These are phyloP conservation scores for Colletotrichum lentis DNA, from an alignment of 2,329 filamentous ascomycete genomes.

Conservation along the genomic window DNA sequence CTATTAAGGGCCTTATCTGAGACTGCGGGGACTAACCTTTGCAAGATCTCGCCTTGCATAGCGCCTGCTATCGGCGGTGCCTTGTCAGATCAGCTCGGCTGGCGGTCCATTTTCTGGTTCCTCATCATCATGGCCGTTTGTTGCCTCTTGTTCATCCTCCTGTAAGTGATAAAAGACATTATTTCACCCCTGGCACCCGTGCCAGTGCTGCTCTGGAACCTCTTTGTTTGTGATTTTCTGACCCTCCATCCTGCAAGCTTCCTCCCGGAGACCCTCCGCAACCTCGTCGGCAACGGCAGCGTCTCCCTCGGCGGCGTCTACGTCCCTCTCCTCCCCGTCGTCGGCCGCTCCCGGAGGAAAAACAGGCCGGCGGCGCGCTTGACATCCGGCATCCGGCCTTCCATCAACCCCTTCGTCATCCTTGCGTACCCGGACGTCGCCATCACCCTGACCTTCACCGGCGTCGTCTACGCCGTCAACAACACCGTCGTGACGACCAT, in stretches of 20 bases:
- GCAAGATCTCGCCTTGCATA: conserved; percentile 53
- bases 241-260: conserved; percentile 20
- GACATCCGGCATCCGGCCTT: conserved; percentile 17
- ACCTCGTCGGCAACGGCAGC: conserved; percentile 44
- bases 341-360: conserved; percentile 34
- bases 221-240: rapidly evolving
- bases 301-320: conserved; percentile 35
- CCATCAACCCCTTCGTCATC: conserved; percentile 45
- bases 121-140: conserved; percentile 55
- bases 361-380: conserved; percentile 4
- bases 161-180: conserved; percentile 3
- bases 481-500: conserved; percentile 49
- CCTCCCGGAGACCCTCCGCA: conserved; percentile 46
- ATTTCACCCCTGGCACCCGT: too few species aligned
- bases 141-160: conserved; percentile 48
- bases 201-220: background rate
- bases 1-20: background rate
- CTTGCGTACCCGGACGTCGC: conserved; percentile 45
- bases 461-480: conserved; percentile 47
- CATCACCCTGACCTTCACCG: conserved; percentile 45
- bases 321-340: conserved; percentile 38
- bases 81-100: conserved; percentile 57
- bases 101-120: conserved; percentile 63
- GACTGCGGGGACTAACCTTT: background rate
- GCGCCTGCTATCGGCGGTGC: conserved; percentile 61